Base-by-base conservation (phyloP, 352 stramenopile species). In the Blastocystis sp. region DNA sequence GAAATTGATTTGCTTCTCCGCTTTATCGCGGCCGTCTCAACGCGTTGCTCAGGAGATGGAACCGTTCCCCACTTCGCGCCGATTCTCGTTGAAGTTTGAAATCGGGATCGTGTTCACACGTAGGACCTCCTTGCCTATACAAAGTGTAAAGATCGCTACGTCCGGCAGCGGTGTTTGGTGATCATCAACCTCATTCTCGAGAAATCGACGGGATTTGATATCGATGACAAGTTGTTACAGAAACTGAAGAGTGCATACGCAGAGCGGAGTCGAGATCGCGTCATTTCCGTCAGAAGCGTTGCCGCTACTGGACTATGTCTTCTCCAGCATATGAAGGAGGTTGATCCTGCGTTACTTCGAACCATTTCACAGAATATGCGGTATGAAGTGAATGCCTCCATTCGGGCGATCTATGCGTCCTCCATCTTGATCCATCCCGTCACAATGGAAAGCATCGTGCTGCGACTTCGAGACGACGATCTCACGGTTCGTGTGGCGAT, bases 221-320 rank as follows among this genome's bases (percentile, higher is more conserved):
- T 81, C 24, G 70, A 81, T 7, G 70, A 81, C 38, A 28, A 28
- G 1, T 2, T 63, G 14, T 40, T 81, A 14, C 21, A 64, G n/a
- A 81, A 81, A 19, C 1, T 81, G 24, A 66, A 64, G 48, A 43
- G n/a, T 43, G 48, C 61, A 24, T 81, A 81, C 45, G 40, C 65
- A n/a, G 70, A 81, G 54, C n/a, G 70, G 9, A 81, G 70, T 65
- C 70, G 70, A 42, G 70, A 81, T 42, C 64, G 65, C 40, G 70
- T 81, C 38, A 81, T 81, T 65, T 43, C 70, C 21, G 70, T 81
- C 17, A 43, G 70, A 4, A 66, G 24, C 34, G 70, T 45, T 17
- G 70, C 70, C 24, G 70, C 70, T 21, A 43, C 70, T 0, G 70
- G 70, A 43, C 54, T 81, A 21, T 81, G 70, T 81, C n/a, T 65